Evolutionary conservation across 2,329 filamentous ascomycete genomes (phyloP).

Genomic region (Monilinia aucupariae): DNA sequence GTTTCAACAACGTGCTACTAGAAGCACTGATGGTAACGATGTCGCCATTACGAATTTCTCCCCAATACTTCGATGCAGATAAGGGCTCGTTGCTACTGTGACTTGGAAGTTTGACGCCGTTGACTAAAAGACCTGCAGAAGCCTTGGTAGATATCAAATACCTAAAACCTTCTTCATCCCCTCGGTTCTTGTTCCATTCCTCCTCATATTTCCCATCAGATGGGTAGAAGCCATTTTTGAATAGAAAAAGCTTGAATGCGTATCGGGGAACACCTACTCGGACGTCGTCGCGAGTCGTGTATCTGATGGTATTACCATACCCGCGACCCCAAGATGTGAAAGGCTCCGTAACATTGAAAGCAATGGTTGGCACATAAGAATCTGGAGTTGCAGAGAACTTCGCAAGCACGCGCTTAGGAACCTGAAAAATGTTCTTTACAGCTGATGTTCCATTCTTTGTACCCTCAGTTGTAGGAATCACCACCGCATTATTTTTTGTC

Average conservation of each 20-base stretch:
- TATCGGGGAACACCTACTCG: constrained; percentile 65
- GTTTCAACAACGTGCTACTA: constrained; percentile 29
- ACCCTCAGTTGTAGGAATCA: not conserved
- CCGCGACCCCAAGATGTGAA: constrained; percentile 75
- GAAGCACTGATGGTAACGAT: constrained; percentile 62
- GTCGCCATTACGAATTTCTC: constrained; percentile 71
- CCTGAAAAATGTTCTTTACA: constrained; percentile 28
- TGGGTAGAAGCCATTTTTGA: constrained; percentile 63
- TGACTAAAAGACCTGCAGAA: constrained; percentile 69
- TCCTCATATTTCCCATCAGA: constrained; percentile 28
- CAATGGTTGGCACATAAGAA: constrained; percentile 59
- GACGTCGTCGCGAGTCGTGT: constrained; percentile 56
- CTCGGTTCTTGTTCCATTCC: constrained; percentile 19
- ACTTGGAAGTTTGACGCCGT: constrained; percentile 59
- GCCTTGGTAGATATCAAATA: constrained; percentile 78
- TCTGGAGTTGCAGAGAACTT: constrained; percentile 59
- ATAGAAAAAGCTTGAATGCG: constrained; percentile 72
- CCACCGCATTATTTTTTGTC: not conserved
- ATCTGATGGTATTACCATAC: constrained; percentile 60
- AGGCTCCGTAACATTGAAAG: constrained; percentile 59
- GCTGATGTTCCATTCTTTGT: not conserved
- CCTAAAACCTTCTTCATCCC: constrained; percentile 39
- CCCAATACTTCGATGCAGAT: constrained; percentile 51
- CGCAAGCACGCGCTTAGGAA: constrained; percentile 49
- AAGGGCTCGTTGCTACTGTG: constrained; percentile 49